Base-by-base conservation (phyloP, 2,329 filamentous ascomycete genomes). In the Podosphaera fusca region DNA sequence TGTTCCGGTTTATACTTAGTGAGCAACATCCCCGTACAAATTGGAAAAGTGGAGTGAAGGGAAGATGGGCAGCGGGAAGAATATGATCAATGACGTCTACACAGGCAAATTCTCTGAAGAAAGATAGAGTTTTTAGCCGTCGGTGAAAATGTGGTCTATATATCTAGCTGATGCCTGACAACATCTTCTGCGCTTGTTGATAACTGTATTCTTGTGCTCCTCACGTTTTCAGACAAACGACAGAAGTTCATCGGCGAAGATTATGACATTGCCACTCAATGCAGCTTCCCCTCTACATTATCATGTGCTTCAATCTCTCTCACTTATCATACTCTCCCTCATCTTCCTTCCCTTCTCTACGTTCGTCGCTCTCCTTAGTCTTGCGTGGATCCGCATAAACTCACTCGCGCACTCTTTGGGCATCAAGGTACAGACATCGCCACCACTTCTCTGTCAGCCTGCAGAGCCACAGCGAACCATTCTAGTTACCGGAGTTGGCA, bases 401-500 rank as follows among this genome's bases (percentile, higher is more conserved):
- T 59, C 61, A 1, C 61, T 42, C 38, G 38, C 38, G n/a, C n/a
- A 42, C 10, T 14, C 10, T 12, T 42, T 42, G 10, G 38, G 38
- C 5, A 6, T 42, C 10, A 12, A 42, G 4, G 10, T 42, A 6
- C 38, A 8, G 4, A 42, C 3, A 42, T 42, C 38, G 10, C n/a
- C 38, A 2, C 10, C 10, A 8, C 38, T 42, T 12, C n/a, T 14
- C 10, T 14, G 38, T 42, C 38, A 42, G 10, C 5, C 10, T 42
- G 38, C 38, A 42, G 10, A 42, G 38, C 38, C 38, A 42, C 38
- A 42, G 10, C 60, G 60, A 56, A 84, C 76, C 0, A 71, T 88
- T 40, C 74, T 89, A 12, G 75, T 89, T 47, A 87, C 84, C 0
- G 84, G 85, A 1, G 74, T 87, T 2, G 78, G 79, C 51, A 88